Evolutionary conservation across 2,329 filamentous ascomycete species (phyloP), one percentile per base, ranked within the genome.

Genomic region (Periconia digitata): DNA sequence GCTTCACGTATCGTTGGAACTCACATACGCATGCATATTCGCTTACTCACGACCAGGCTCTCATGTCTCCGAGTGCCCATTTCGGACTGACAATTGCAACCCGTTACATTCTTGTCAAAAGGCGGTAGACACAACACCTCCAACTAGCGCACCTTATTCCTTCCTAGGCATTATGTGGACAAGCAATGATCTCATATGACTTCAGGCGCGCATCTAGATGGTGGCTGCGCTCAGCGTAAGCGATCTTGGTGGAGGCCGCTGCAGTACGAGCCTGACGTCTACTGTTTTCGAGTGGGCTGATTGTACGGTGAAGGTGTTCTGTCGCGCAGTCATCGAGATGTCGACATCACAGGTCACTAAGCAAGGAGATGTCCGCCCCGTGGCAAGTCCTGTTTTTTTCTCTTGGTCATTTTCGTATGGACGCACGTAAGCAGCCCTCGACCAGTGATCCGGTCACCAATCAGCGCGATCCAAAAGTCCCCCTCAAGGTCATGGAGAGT

Each of bases 391-490:
- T 44, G 49, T 44, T 43, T 40, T 51, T 50, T 55, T 46, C 22
- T n/a, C n/a, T n/a, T 34, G 24, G 41, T 16, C 53, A 46, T 53
- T 56, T 48, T 35, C 36, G 24, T 40, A 45, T 35, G 21, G 45
- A 48, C 24, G 58, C 57, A 54, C 46, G 55, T 63, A 58, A 61
- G 61, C 63, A 51, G 57, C 55, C 56, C 53, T 13, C 53, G 51
- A 36, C 44, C 48, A 55, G 54, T 59, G 58, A 61, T 50, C 59
- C 60, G 63, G 59, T 54, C 59, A 61, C 63, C 55, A 55, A 40
- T 47, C 53, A 21, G 5, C 10, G 7, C 5, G 16, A 17, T 13
- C 6, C 10, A 13, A 4, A 20, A 39, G 5, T 15, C n/a, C 37
- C 17, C 37, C 37, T 39, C 18, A 16, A 13, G 13, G 6, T 20